phyloP scores from a whole-genome alignment of 805 yeast species.

The Lachancea lanzarotensis region DNA sequence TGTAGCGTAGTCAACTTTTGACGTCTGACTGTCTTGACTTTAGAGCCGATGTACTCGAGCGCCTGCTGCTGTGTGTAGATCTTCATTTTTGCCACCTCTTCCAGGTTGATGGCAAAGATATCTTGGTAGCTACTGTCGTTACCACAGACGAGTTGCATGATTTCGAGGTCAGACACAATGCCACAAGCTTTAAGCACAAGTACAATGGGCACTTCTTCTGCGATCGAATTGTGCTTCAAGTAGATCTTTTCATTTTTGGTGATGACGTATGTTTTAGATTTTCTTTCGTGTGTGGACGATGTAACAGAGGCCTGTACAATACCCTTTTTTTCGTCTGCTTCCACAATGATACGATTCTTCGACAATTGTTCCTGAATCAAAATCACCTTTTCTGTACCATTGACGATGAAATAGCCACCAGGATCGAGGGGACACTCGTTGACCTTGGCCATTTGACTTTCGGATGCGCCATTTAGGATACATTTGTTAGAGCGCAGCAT shows the following conservation, averaged over 20 bases:
- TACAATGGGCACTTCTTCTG: slow-evolving; percentile 94
- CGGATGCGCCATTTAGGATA: slow-evolving; percentile 70
- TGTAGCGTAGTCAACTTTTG: slow-evolving; percentile 76
- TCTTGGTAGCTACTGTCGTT: slow-evolving; percentile 84
- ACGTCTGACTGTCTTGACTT: slow-evolving; percentile 89
- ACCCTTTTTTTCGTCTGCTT: slow-evolving; percentile 90
- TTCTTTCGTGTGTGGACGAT: slow-evolving; percentile 95
- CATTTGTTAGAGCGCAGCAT: slow-evolving; percentile 94
- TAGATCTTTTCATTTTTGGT: slow-evolving; percentile 86
- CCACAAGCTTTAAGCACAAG: slow-evolving; percentile 93
- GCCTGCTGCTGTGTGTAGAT: slow-evolving; percentile 92
- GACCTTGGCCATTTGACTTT: slow-evolving; percentile 75
- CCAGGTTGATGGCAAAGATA: slow-evolving; percentile 84
- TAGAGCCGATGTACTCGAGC: slow-evolving; percentile 78
- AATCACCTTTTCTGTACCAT: slow-evolving; percentile 96
- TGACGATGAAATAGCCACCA: slow-evolving; percentile 96
- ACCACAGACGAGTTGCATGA: slow-evolving; percentile 92
- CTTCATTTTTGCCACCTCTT: slow-evolving; percentile 82
- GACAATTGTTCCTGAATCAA: slow-evolving; percentile 94
- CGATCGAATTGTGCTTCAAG: slow-evolving; percentile 89
- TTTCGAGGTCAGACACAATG: slow-evolving; percentile 82
- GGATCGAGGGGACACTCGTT: slow-evolving; percentile 98
- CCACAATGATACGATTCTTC: slow-evolving; percentile 95
- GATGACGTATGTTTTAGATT: slow-evolving; percentile 92
- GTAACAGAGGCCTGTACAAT: slow-evolving; percentile 97